A percentile compares a stretch with the other conserved stretches of the same genome.
These are phyloP conservation scores for Boletus coccyginus DNA, from an alignment of 768 basidiomycete species.

Conservation along the genomic window DNA sequence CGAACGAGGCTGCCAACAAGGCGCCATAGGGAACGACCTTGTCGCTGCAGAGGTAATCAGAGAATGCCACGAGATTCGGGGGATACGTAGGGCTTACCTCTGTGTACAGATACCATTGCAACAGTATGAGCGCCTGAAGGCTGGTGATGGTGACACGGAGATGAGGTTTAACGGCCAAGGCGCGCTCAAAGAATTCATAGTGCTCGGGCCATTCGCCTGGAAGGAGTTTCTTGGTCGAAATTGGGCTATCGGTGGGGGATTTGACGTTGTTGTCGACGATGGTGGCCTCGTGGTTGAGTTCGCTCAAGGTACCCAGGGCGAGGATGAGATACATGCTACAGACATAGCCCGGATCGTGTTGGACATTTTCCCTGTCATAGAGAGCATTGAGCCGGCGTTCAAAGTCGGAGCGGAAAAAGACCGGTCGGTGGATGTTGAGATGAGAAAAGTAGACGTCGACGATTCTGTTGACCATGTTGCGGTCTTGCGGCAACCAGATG, in stretches of 20 bases:
- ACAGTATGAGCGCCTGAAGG: conserved; percentile 76
- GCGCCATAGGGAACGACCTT: conserved; percentile 88
- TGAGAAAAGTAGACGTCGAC: conserved; percentile 71
- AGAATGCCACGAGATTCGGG: conserved; percentile 1
- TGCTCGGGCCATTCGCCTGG: conserved; percentile 67
- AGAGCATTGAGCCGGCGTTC: conserved; percentile 59
- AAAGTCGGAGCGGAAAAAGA: conserved; percentile 68
- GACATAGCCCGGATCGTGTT: conserved; percentile 74
- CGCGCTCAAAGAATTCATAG: conserved; percentile 82
- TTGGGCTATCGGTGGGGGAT: conserved; percentile 31
- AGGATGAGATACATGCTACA: conserved; percentile 76
- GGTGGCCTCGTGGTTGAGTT: conserved; percentile 70
- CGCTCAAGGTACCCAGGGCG: conserved; percentile 79
- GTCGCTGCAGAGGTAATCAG: conserved; percentile 49
- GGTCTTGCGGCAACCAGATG: conserved; percentile 77
- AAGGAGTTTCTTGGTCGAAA: conserved; percentile 59
- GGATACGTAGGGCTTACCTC: conserved; percentile 49
- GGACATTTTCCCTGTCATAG: conserved; percentile 53
- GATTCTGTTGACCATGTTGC: conserved; percentile 58
- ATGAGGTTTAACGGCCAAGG: conserved; percentile 76
- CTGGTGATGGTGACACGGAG: conserved; percentile 79
- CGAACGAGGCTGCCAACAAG: conserved; percentile 83
- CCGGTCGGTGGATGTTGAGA: conserved; percentile 79
- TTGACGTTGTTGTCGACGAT: conserved; percentile 46
- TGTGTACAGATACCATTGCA: conserved; percentile 89